Evolutionary conservation across 2,329 filamentous ascomycete genomes (phyloP).

Genomic region (Macrophomina pseudophaseolina): DNA sequence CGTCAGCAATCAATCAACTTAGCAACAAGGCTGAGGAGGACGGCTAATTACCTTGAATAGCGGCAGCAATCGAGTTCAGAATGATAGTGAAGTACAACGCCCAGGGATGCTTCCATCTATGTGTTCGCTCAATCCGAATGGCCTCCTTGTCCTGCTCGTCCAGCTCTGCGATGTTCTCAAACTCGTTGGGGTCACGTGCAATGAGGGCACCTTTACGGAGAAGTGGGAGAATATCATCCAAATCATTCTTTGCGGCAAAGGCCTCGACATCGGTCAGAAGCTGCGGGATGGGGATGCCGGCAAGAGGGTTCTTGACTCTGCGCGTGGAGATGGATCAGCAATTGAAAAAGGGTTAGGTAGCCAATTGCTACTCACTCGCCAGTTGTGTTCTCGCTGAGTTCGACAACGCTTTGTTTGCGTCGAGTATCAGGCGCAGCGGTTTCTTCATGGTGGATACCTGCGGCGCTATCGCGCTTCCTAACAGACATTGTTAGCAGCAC

Average conservation of each 20-base stretch:
- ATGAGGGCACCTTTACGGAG: conserved; percentile 74
- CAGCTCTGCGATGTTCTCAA: conserved; percentile 67
- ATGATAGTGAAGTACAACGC: conserved; percentile 70
- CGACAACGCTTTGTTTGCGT: conserved; percentile 1
- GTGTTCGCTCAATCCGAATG: conserved; percentile 66
- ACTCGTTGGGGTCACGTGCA: conserved; percentile 70
- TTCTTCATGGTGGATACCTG: conserved; percentile 1
- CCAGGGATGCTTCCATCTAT: conserved; percentile 64
- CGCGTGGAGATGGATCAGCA: neutral
- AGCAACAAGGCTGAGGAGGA: conserved; percentile 39
- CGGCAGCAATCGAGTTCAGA: conserved; percentile 72
- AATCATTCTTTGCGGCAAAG: conserved; percentile 65
- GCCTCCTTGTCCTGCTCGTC: conserved; percentile 64
- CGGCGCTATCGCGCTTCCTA: conserved; percentile 9
- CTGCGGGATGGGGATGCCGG: conserved; percentile 57
- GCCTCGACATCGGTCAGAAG: conserved; percentile 62
- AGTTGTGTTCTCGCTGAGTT: neutral
- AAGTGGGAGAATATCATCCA: conserved; percentile 63
- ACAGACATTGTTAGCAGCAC: neutral
- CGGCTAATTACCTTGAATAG: conserved; percentile 68
- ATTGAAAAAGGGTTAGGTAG: neutral
- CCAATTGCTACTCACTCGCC: neutral
- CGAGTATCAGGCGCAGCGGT: neutral
- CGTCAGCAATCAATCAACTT: conserved; percentile 61
- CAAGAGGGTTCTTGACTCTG: conserved; percentile 62